A percentile compares a stretch with the other conserved stretches of the same genome.
phyloP scores from a whole-genome alignment of 805 yeast species.

The Saccharomycopsis olivae region DNA sequence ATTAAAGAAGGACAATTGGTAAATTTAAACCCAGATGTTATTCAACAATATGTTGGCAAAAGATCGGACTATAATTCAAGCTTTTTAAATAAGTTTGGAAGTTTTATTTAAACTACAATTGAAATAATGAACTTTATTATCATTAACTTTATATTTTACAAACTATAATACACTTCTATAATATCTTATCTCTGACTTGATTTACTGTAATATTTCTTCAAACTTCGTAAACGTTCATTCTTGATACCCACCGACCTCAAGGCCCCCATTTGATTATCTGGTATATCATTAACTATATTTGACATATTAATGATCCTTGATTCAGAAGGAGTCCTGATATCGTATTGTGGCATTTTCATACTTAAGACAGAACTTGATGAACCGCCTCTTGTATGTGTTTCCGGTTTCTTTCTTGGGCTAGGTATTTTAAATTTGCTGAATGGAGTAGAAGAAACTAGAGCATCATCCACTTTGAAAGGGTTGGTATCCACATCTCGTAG shows the following conservation, averaged over 20 bases:
- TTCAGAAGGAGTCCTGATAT: slow-evolving; percentile 9
- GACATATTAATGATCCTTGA: slow-evolving; percentile 14
- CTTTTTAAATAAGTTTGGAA: slow-evolving; percentile 36
- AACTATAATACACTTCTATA: too few relatives aligned
- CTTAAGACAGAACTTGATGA: too few relatives aligned
- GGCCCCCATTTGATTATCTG: neutral
- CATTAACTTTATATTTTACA: too few relatives aligned
- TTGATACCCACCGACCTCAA: neutral
- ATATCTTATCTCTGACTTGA: too few relatives aligned
- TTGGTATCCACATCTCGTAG: neutral
- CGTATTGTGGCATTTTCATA: neutral
- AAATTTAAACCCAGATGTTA: slow-evolving; percentile 46
- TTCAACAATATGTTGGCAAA: slow-evolving; percentile 56
- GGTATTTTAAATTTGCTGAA: neutral
- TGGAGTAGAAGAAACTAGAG: slow-evolving; percentile 7
- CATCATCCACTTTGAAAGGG: too few relatives aligned
- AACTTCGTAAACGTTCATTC: slow-evolving; percentile 10
- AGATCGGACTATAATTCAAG: slow-evolving; percentile 60
- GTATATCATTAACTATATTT: neutral
- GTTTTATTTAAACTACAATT: too few relatives aligned
- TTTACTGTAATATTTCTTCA: slow-evolving; percentile 13
- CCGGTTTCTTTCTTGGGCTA: neutral
- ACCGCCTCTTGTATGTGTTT: too few relatives aligned
- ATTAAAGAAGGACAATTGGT: slow-evolving; percentile 74
- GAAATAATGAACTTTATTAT: too few relatives aligned